Base-by-base conservation (phyloP, 495 filamentous ascomycete species). In the Schizothecium vesticola region DNA sequence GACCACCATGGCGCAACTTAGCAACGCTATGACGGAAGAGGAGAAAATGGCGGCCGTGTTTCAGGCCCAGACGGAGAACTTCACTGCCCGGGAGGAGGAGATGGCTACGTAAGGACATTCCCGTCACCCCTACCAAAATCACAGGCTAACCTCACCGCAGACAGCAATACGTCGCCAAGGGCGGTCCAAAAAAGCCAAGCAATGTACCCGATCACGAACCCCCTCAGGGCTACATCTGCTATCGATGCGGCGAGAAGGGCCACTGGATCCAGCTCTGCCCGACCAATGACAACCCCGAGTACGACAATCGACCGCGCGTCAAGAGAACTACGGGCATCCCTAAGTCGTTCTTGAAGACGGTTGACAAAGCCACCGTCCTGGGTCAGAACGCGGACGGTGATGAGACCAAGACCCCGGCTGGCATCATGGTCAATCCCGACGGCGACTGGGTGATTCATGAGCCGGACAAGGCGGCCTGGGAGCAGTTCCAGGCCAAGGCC, bases 211-310 rank as follows among this genome's bases (percentile, higher is more conserved):
- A 94, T 69, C 92, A 96, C 73, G 91, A 92, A 11, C 94, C 94
- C 19, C 94, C 95, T 6, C 88, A 90, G 25, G 93, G 94, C 33
- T 99, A 99, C 77, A 86, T 97, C 67, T 99, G 95, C 79, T 97
- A 97, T 73, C 91, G 95, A n/a, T 99, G 95, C 79, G 90, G 93
- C 67, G 91, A 97, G 78, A 99, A 98, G 82, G 95, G 96, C 24
- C 95, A 99, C 77, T 98, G 94, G 93, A 99, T 99, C 65, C 92
- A 97, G 80, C 87, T 88, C 12, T 99, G 95, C 70, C 95, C 95
- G 21, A 99, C 95, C 19, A 99, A 99, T 76, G 91, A 96, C 76
- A 94, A 99, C 73, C 94, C 96, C 3, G 92, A 92, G 57, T 98
- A 91, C 74, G 94, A 98, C 79, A 91, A 92, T 69, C 90, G 91